Evolutionary conservation across 2,329 filamentous ascomycete genomes (phyloP), one percentile per base, ranked within the genome.

Genomic region (Fusarium verticillioides): DNA sequence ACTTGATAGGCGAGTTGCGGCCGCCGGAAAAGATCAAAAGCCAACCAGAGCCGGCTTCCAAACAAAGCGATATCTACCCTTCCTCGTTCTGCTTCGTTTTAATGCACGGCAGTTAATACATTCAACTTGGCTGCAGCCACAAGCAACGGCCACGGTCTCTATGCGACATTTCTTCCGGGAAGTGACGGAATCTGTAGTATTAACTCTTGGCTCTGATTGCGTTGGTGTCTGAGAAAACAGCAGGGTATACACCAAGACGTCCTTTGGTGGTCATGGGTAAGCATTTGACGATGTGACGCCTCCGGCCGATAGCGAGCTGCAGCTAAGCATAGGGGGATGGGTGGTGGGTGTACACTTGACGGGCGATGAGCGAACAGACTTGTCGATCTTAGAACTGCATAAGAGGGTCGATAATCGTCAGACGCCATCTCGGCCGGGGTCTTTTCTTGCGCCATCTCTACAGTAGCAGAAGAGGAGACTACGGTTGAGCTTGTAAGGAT

Each of bases 301-400:
- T 76, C 64, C 53, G 59, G 71, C 72, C 72, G 72, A 74, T 74
- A 69, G 61, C 59, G 65, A 72, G 52, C 69, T 77, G 75, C 75
- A 77, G 66, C 75, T 75, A 75, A 70, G 54, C 65, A 49, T 57
- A 73, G 72, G 65, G 47, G 60, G 71, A 66, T 71, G 54, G 57
- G 39, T 39, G 23, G 26, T 53, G 46, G 43, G 39, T 65, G 65
- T 68, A 62, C 40, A 34, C n/a, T 63, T 28, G 37, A 53, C 66
- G 37, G 46, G 56, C 62, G 69, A 73, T 75, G 72, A 69, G 68
- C 42, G 65, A 73, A 66, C 63, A 50, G 72, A 65, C 54, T 59
- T 66, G 72, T 57, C 72, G 72, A 74, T 74, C 69, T 60, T 57
- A 67, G 60, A 57, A 46, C 52, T 49, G 49, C 57, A 47, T 50